Evolutionary conservation across 768 basidiomycete species (phyloP).

Genomic region (Lentinula guzmanii): DNA sequence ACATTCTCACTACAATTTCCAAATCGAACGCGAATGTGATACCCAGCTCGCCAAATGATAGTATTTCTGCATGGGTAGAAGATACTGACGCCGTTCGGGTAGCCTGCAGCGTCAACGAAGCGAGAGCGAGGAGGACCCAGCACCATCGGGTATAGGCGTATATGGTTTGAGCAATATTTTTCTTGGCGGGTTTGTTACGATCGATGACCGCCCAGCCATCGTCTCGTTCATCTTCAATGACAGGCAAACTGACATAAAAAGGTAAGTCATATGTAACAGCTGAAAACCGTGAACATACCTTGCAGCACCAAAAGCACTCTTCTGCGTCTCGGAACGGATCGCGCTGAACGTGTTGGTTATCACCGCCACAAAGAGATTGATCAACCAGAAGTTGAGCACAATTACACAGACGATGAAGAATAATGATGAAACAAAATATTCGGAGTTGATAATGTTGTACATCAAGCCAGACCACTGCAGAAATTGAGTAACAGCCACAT

Average conservation of each 20-base stretch:
- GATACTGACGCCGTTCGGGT: slow-evolving; percentile 51
- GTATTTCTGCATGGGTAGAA: slow-evolving; percentile 34
- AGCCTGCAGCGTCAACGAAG: slow-evolving; percentile 68
- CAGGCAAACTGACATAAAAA: slow-evolving; percentile 14
- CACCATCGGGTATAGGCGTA: slow-evolving; percentile 59
- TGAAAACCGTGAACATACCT: slow-evolving; percentile 35
- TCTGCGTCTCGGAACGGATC: slow-evolving; percentile 79
- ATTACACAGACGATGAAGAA: slow-evolving; percentile 85
- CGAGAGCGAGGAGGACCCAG: slow-evolving; percentile 73
- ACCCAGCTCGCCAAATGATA: slow-evolving; percentile 64
- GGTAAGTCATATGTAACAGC: neutral
- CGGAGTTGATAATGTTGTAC: slow-evolving; percentile 86
- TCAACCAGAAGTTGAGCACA: slow-evolving; percentile 90
- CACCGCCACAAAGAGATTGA: slow-evolving; percentile 93
- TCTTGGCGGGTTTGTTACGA: slow-evolving; percentile 32
- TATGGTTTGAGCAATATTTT: slow-evolving; percentile 46
- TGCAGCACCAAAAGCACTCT: slow-evolving; percentile 87
- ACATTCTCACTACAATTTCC: slow-evolving; percentile 75
- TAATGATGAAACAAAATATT: slow-evolving; percentile 81
- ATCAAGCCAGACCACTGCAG: slow-evolving; percentile 71
- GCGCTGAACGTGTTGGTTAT: slow-evolving; percentile 90
- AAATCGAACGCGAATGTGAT: slow-evolving; percentile 83
- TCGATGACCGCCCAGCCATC: slow-evolving; percentile 54
- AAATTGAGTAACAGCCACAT: neutral
- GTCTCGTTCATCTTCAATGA: slow-evolving; percentile 50